Conservation (phyloP, 179 eudicot species). For the Silene noctiflora region DNA sequence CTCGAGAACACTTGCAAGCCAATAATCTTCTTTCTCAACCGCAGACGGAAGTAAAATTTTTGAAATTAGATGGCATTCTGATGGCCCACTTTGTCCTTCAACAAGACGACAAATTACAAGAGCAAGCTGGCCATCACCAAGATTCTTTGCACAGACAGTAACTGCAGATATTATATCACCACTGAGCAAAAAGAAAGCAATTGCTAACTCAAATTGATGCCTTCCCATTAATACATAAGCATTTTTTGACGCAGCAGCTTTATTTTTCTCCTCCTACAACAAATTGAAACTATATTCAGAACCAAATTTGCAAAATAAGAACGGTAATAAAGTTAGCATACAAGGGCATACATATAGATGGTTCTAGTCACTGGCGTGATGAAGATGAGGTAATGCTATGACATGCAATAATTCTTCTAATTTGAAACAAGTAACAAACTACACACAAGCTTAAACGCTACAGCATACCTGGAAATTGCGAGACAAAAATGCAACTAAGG, state of each 20-base stretch:
- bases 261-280: slow-evolving; percentile 81
- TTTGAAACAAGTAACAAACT: background rate
- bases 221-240: slow-evolving; percentile 96
- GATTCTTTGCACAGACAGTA: slow-evolving; percentile 87
- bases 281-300: slow-evolving; percentile 1
- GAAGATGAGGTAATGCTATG: background rate
- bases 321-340: background rate
- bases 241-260: slow-evolving; percentile 95
- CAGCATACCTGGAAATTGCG: slow-evolving; percentile 84
- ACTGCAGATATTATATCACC: slow-evolving; percentile 88
- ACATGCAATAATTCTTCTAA: background rate
- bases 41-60: slow-evolving; percentile 86
- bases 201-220: slow-evolving; percentile 91
- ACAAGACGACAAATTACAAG: slow-evolving; percentile 91
- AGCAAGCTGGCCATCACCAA: slow-evolving; percentile 96
- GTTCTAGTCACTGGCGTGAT: background rate
- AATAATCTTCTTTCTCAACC: slow-evolving; percentile 65
- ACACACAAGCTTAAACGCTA: slow-evolving; percentile 10
- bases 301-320: background rate
- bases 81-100: slow-evolving; percentile 75
- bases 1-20: slow-evolving; percentile 89
- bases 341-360: background rate
- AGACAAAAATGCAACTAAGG: slow-evolving; percentile 77
- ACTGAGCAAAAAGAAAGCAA: slow-evolving; percentile 96
- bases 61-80: slow-evolving; percentile 62